Conservation (phyloP, 2,329 filamentous ascomycete genomes). For the Delphinella strobiligena region DNA sequence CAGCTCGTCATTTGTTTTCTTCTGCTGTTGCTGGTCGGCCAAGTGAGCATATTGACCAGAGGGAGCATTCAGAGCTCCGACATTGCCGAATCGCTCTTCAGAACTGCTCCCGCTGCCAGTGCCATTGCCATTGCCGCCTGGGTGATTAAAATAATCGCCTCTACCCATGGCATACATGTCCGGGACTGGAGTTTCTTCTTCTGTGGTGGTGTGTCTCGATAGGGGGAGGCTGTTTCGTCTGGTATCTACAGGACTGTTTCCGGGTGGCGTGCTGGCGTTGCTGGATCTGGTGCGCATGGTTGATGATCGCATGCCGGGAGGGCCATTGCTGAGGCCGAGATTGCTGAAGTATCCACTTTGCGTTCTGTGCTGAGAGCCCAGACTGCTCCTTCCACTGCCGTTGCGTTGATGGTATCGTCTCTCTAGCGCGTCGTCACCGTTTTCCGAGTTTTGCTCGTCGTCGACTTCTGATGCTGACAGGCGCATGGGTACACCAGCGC, state of each 20-base stretch:
- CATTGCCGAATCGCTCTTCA: slow-evolving; percentile 43
- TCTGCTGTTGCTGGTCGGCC: slow-evolving; percentile 41
- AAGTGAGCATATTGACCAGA: too few species aligned
- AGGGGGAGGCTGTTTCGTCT: slow-evolving; percentile 1
- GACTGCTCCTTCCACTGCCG: slow-evolving; percentile 60
- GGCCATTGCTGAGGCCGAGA: too few species aligned
- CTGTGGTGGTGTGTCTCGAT: slow-evolving; percentile 11
- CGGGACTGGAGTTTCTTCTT: slow-evolving; percentile 35
- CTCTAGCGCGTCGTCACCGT: slow-evolving; percentile 42
- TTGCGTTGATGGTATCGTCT: slow-evolving; percentile 52
- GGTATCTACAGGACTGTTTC: slow-evolving; percentile 22
- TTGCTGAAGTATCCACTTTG: slow-evolving; percentile 22
- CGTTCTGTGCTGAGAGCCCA: slow-evolving; percentile 30
- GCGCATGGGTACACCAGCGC: slow-evolving; percentile 77
- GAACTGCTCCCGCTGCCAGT: slow-evolving; percentile 29
- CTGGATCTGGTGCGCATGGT: slow-evolving; percentile 26
- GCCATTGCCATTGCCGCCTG: slow-evolving; percentile 28
- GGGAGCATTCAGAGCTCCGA: slow-evolving; percentile 35
- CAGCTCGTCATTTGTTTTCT: slow-evolving; percentile 59
- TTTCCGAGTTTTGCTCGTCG: slow-evolving; percentile 61
- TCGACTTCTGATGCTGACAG: slow-evolving; percentile 93
- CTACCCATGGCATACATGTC: slow-evolving; percentile 19
- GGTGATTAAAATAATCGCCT: slow-evolving; percentile 30
- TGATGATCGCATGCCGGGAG: slow-evolving; percentile 1
- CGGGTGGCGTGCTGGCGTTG: slow-evolving; percentile 42